phyloP scores from a whole-genome alignment of 495 filamentous ascomycete genomes.

The Hyaloscypha bicolor region DNA sequence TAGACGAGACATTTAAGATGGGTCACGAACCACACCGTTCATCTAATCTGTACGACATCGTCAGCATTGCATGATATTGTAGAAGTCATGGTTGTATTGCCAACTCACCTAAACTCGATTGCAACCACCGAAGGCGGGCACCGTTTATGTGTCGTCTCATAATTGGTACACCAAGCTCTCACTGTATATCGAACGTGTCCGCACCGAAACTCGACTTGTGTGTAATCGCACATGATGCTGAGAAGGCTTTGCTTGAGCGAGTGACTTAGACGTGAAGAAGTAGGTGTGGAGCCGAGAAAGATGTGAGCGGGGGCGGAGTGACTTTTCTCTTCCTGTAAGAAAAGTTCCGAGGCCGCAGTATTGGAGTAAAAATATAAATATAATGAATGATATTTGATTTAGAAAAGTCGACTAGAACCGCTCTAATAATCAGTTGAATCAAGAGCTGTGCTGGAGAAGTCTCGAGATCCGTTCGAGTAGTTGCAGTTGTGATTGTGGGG shows the following conservation, averaged over 20 bases:
- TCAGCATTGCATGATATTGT: slow-evolving; percentile 12
- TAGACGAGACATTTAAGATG: not conserved
- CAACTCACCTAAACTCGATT: slow-evolving; percentile 33
- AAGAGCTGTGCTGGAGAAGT: not conserved
- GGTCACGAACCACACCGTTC: slow-evolving; percentile 31
- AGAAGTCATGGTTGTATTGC: not conserved
- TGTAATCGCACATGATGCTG: slow-evolving; percentile 32
- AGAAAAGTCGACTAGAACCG: not conserved
- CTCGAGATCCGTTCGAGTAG: not conserved
- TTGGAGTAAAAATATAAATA: not conserved
- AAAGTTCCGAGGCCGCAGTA: not conserved
- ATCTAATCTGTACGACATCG: slow-evolving; percentile 26
- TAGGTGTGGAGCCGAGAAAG: not conserved
- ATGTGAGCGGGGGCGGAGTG: not conserved
- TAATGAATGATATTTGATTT: not conserved
- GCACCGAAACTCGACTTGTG: slow-evolving; percentile 33
- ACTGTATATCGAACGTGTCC: slow-evolving; percentile 33
- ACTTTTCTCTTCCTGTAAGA: too few species aligned
- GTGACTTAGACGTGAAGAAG: slow-evolving; percentile 1
- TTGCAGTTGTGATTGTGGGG: slow-evolving; percentile 7
- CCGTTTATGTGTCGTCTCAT: slow-evolving; percentile 34
- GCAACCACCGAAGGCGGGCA: slow-evolving; percentile 31
- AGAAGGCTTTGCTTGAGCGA: slow-evolving; percentile 1
- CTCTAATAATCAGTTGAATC: slow-evolving; percentile 9
- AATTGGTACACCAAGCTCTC: slow-evolving; percentile 32